A percentile compares a stretch with the other conserved stretches of the same genome.
phyloP scores from a whole-genome alignment of 306 rosid genomes.

The Arachis hypogaea region DNA sequence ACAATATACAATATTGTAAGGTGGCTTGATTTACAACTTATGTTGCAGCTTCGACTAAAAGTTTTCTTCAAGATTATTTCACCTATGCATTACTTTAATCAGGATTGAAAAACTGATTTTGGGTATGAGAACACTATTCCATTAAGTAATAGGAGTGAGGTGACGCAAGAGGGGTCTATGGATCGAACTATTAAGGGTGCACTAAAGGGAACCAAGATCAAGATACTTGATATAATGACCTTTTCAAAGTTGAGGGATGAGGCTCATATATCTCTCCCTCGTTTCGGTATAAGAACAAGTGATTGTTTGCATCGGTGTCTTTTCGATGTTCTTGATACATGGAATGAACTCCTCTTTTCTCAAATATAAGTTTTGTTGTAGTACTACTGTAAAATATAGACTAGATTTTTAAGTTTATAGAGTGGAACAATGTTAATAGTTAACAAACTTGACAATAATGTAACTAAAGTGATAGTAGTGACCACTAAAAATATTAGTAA shows the following conservation, averaged over 20 bases:
- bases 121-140: constrained; percentile 78
- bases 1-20: constrained; percentile 62
- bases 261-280: constrained; percentile 82
- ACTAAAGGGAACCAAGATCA: constrained; percentile 76
- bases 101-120: constrained; percentile 96
- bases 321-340: constrained; percentile 88
- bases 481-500: no score
- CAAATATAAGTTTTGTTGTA: constrained; percentile 52
- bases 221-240: constrained; percentile 81
- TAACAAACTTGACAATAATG: no score
- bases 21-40: constrained; percentile 85
- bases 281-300: constrained; percentile 57
- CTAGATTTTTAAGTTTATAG: no score
- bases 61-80: constrained; percentile 89
- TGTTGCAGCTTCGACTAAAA: constrained; percentile 63
- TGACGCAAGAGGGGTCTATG: constrained; percentile 63
- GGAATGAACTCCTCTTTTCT: constrained; percentile 91
- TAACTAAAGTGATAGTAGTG: no score
- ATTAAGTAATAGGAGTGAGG: constrained; percentile 65
- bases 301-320: constrained; percentile 98
- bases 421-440: no score
- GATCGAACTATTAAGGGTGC: constrained; percentile 68
- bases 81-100: constrained; percentile 80
- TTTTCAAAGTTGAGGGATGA: constrained; percentile 89
- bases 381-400: no score